phyloP scores from a whole-genome alignment of 1,284 basidiomycete species.

The Cerrena zonata region DNA sequence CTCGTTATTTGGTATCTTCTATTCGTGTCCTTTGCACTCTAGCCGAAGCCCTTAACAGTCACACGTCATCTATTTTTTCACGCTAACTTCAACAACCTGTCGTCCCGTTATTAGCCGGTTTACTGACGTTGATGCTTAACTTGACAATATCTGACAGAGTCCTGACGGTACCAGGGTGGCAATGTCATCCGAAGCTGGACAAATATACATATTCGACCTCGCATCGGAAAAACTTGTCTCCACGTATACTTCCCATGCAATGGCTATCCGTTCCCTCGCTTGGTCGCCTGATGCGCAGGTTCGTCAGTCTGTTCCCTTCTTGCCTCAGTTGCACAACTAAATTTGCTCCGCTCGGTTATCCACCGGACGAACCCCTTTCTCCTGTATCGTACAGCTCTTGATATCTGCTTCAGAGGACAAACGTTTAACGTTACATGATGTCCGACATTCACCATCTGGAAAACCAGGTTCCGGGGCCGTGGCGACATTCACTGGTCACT shows the following conservation, averaged over 20 bases:
- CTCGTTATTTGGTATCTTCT: not conserved
- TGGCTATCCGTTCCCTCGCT: slow-evolving; percentile 74
- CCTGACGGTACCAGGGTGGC: slow-evolving; percentile 78
- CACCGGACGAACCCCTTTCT: slow-evolving; percentile 2
- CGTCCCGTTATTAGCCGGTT: slow-evolving; percentile 7
- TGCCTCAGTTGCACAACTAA: not conserved
- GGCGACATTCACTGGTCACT: slow-evolving; percentile 76
- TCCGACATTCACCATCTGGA: slow-evolving; percentile 53
- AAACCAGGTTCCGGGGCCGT: slow-evolving; percentile 68
- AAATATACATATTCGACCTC: slow-evolving; percentile 76
- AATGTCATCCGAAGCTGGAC: slow-evolving; percentile 73
- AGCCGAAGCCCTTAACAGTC: too few relatives aligned
- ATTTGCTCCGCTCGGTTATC: not conserved
- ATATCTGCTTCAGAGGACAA: slow-evolving; percentile 85
- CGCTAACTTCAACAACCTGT: not conserved
- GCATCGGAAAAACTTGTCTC: slow-evolving; percentile 56
- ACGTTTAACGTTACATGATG: slow-evolving; percentile 79
- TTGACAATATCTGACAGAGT: slow-evolving; percentile 44
- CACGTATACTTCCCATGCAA: slow-evolving; percentile 79
- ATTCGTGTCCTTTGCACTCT: not conserved
- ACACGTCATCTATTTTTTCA: not conserved
- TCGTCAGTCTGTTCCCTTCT: slow-evolving; percentile 12
- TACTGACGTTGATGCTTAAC: slow-evolving; percentile 13
- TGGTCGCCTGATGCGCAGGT: slow-evolving; percentile 79
- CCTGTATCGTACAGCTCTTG: slow-evolving; percentile 49